Conservation (phyloP, 345 rosid species). For the Lepidium africanum region DNA sequence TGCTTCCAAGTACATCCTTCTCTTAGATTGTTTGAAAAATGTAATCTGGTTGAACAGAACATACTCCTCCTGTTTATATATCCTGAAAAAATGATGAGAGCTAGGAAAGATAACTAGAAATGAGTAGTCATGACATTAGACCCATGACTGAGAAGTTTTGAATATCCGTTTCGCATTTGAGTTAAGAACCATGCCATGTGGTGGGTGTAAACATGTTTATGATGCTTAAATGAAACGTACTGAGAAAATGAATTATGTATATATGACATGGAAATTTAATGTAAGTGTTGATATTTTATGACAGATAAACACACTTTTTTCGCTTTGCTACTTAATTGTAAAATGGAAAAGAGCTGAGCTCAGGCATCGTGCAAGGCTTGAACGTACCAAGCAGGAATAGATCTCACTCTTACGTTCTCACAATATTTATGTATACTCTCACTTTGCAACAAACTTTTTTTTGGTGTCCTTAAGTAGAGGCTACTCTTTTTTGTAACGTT, state of each 20-base stretch:
- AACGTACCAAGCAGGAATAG: slow-evolving; percentile 72
- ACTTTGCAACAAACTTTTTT: background rate
- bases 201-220: background rate
- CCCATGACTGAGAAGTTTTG: background rate
- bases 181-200: background rate
- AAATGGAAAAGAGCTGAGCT: slow-evolving; percentile 97
- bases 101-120: background rate
- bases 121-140: background rate
- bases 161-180: background rate
- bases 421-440: background rate
- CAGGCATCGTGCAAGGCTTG: slow-evolving; percentile 72
- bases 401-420: background rate
- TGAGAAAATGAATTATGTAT: background rate
- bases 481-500: background rate
- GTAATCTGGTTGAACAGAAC: background rate
- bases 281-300: background rate
- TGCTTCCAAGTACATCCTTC: background rate
- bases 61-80: background rate
- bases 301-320: slow-evolving; percentile 82
- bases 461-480: background rate
- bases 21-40: background rate
- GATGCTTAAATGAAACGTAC: background rate
- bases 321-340: slow-evolving; percentile 72
- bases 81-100: background rate
- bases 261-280: background rate